phyloP scores from a whole-genome alignment of 805 yeast genomes.

The Barnettozyma salicaria region DNA sequence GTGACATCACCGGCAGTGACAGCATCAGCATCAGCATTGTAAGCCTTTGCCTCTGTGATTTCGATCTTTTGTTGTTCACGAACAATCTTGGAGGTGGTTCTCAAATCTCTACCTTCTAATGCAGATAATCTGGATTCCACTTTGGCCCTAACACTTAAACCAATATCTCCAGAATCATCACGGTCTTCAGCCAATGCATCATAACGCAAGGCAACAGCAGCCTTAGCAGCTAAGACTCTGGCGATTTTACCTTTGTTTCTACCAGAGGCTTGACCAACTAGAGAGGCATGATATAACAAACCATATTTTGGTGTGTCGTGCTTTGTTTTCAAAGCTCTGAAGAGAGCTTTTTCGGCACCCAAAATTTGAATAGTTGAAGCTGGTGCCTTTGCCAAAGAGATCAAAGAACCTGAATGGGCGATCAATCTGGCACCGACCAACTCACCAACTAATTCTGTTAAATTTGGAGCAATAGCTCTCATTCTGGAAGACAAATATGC shows the following conservation, averaged over 20 bases:
- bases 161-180: constrained; percentile 91
- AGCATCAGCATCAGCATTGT: constrained; percentile 94
- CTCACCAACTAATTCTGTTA: constrained; percentile 94
- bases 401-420: constrained; percentile 93
- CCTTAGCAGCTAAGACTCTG: constrained; percentile 96
- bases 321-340: constrained; percentile 97
- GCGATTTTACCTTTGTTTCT: constrained; percentile 99
- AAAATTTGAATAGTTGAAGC: constrained; percentile 97
- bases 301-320: constrained; percentile 99
- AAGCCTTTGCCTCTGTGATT: constrained; percentile 76
- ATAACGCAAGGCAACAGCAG: constrained; percentile 93
- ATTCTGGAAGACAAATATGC: constrained; percentile 88
- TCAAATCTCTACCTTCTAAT: constrained; percentile 92
- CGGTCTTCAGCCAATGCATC: constrained; percentile 97
- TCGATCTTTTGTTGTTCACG: constrained; percentile 85
- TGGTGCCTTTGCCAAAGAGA: constrained; percentile 95
- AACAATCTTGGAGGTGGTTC: constrained; percentile 79
- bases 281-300: constrained; percentile 90
- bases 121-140: constrained; percentile 93
- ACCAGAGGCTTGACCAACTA: constrained; percentile 97
- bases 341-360: constrained; percentile 98
- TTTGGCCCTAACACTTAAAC: constrained; percentile 84
- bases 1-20: constrained; percentile 34
- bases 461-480: constrained; percentile 98
- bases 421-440: constrained; percentile 97